A percentile compares a stretch with the other conserved stretches of the same genome.
These are phyloP conservation scores for Scutellaria baicalensis DNA, from an alignment of 257 asterid genomes.

Conservation along the genomic window DNA sequence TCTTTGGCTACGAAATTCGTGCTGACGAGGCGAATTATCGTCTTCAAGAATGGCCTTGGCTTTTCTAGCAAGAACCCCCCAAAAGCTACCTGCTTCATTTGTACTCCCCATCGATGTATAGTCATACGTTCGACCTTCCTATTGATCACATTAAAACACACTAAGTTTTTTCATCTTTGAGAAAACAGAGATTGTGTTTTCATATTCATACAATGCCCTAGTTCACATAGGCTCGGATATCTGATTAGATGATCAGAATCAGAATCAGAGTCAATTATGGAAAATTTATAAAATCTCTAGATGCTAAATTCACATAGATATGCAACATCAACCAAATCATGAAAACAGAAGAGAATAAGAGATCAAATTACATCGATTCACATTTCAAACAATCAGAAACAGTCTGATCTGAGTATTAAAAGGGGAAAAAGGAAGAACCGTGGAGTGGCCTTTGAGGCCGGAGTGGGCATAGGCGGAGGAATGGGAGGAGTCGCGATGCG, in stretches of 20 bases:
- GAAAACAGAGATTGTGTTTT: background rate
- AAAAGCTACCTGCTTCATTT: constrained; percentile 65
- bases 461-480: constrained; percentile 32
- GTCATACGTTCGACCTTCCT: constrained; percentile 57
- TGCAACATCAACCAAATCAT: background rate
- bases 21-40: constrained; percentile 18
- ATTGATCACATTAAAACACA: background rate
- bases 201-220: background rate
- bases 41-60: constrained; percentile 55
- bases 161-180: background rate
- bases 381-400: background rate
- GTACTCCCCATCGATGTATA: constrained; percentile 52
- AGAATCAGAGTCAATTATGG: background rate
- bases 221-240: background rate
- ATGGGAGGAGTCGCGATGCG: constrained; percentile 44
- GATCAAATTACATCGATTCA: background rate
- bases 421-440: background rate
- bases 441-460: constrained; percentile 20
- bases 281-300: too few species aligned
- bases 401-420: background rate
- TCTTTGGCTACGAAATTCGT: constrained; percentile 4
- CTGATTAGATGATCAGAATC: background rate
- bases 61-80: constrained; percentile 92
- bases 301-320: too few species aligned
- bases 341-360: background rate